Evolutionary conservation across 2,329 filamentous ascomycete genomes (phyloP).

Genomic region (Aureobasidium pullulans): DNA sequence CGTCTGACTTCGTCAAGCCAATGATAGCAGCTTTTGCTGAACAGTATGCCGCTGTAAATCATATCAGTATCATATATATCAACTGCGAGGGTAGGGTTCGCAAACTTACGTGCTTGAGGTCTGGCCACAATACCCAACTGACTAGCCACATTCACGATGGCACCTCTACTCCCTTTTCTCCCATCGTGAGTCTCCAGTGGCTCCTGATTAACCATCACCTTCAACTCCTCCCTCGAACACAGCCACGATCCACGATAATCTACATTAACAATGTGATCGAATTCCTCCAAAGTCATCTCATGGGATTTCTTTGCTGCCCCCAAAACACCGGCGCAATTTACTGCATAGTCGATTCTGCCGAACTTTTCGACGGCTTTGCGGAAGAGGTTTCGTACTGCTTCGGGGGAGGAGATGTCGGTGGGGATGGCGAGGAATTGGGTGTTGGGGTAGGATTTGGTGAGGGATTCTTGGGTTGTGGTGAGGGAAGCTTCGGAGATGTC

Average conservation of each 20-base stretch:
- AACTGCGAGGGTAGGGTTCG: neutral
- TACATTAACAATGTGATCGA: slow-evolving; percentile 36
- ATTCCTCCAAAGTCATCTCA: slow-evolving; percentile 30
- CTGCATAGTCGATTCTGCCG: slow-evolving; percentile 40
- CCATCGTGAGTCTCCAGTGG: slow-evolving; percentile 38
- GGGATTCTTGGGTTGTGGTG: slow-evolving; percentile 27
- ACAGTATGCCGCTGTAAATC: slow-evolving; percentile 35
- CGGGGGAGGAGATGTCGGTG: slow-evolving; percentile 32
- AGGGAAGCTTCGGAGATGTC: slow-evolving; percentile 31
- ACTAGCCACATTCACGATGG: slow-evolving; percentile 40
- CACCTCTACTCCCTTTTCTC: slow-evolving; percentile 30
- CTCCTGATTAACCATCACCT: slow-evolving; percentile 39
- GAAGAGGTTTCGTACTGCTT: slow-evolving; percentile 30
- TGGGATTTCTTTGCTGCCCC: slow-evolving; percentile 32
- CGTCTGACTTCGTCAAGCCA: slow-evolving; percentile 40
- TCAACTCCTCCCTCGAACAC: slow-evolving; percentile 36
- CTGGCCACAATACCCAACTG: slow-evolving; percentile 38
- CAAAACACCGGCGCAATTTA: slow-evolving; percentile 41
- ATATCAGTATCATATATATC: neutral
- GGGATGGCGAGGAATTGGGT: slow-evolving; percentile 22
- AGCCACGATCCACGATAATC: slow-evolving; percentile 43
- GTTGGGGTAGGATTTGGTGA: slow-evolving; percentile 21
- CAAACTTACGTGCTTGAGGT: slow-evolving; percentile 33
- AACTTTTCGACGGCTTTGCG: slow-evolving; percentile 28
- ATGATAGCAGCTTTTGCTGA: slow-evolving; percentile 42